phyloP scores from a whole-genome alignment of 768 basidiomycete genomes.

The Clavaria fumosa region DNA sequence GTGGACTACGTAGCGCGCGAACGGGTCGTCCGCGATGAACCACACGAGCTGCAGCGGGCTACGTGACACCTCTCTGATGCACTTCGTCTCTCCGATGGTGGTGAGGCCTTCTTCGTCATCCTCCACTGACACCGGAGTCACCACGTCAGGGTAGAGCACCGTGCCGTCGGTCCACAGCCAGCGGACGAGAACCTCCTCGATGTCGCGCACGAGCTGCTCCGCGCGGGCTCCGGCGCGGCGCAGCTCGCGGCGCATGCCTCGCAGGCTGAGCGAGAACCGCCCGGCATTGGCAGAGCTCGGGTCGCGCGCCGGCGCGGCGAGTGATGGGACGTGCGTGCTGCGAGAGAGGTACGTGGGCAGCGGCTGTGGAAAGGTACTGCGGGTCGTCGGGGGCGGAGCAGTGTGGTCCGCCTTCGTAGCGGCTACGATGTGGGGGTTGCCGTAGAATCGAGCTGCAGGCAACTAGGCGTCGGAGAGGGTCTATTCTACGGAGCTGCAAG shows the following conservation, averaged over 20 bases:
- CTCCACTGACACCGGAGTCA: too few relatives aligned
- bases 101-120: slow-evolving; percentile 13
- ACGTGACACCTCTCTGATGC: slow-evolving; percentile 49
- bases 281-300: slow-evolving; percentile 51
- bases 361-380: slow-evolving; percentile 61
- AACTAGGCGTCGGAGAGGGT: neutral
- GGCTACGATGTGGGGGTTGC: slow-evolving; percentile 56
- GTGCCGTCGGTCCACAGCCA: slow-evolving; percentile 52
- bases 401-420: slow-evolving; percentile 44
- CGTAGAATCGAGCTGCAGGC: slow-evolving; percentile 58
- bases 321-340: slow-evolving; percentile 33
- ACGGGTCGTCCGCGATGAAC: slow-evolving; percentile 54
- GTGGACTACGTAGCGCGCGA: slow-evolving; percentile 69
- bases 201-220: slow-evolving; percentile 45
- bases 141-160: slow-evolving; percentile 35
- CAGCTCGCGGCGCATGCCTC: slow-evolving; percentile 56
- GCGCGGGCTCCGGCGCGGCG: slow-evolving; percentile 45
- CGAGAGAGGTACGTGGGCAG: slow-evolving; percentile 58
- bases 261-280: slow-evolving; percentile 59
- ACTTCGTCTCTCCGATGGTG: slow-evolving; percentile 34
- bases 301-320: slow-evolving; percentile 26
- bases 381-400: slow-evolving; percentile 26
- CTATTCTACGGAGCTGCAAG: neutral
- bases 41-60: slow-evolving; percentile 58
- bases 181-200: slow-evolving; percentile 44